phyloP scores from a whole-genome alignment of 352 stramenopile species.

The Halophytophthora batemanensis region DNA sequence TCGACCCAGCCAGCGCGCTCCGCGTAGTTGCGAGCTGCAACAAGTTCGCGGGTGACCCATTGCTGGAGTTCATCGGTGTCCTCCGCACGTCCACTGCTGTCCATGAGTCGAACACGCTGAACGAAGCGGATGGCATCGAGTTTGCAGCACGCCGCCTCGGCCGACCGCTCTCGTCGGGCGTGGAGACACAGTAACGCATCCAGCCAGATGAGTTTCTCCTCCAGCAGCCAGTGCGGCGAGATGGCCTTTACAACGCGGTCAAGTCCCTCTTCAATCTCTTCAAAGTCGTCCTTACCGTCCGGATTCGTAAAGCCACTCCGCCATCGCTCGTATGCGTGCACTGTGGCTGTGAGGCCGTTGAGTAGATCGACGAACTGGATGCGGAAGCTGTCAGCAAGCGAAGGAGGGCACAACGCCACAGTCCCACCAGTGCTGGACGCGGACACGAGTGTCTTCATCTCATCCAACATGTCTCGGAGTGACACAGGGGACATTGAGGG shows the following conservation, averaged over 20 bases:
- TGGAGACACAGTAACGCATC: slow-evolving; percentile 60
- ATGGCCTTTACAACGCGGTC: slow-evolving; percentile 45
- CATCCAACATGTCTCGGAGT: slow-evolving; percentile 46
- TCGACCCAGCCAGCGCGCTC: slow-evolving; percentile 47
- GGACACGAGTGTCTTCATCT: slow-evolving; percentile 41
- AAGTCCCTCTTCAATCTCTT: slow-evolving; percentile 69
- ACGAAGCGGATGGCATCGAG: slow-evolving; percentile 43
- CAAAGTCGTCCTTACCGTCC: slow-evolving; percentile 30
- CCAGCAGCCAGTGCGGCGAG: slow-evolving; percentile 49
- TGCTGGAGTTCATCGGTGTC: slow-evolving; percentile 13
- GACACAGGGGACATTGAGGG: slow-evolving; percentile 19
- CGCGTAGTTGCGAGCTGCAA: slow-evolving; percentile 32
- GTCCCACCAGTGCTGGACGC: slow-evolving; percentile 6
- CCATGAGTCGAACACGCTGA: slow-evolving; percentile 2
- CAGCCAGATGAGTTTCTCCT: slow-evolving; percentile 61
- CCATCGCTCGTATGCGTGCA: slow-evolving; percentile 63
- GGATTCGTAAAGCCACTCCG: slow-evolving; percentile 26
- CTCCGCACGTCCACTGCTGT: background rate
- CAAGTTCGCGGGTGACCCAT: slow-evolving; percentile 44
- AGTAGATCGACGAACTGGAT: slow-evolving; percentile 46
- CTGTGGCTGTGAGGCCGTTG: slow-evolving; percentile 48
- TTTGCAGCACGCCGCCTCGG: slow-evolving; percentile 64
- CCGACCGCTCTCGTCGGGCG: slow-evolving; percentile 31
- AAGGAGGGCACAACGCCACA: background rate
- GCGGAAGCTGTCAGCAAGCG: slow-evolving; percentile 31